These are phyloP conservation scores for Petunia hybrid DNA, from an alignment of 305 asterid genomes.

Conservation along the genomic window DNA sequence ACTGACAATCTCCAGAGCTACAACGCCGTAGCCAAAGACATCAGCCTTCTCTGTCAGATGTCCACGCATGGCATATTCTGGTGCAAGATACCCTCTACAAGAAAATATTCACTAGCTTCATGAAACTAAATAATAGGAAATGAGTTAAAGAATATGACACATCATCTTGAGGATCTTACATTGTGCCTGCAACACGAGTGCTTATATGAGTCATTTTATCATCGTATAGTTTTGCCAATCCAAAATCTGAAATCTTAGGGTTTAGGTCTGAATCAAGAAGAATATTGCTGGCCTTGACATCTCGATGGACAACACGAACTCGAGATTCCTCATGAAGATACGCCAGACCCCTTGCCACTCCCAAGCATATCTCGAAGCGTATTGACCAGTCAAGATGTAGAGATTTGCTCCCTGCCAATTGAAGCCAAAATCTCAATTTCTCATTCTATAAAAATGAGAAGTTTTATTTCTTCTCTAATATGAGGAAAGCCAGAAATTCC, in stretches of 20 bases:
- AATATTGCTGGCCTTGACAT: slow-evolving; percentile 87
- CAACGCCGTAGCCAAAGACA: slow-evolving; percentile 79
- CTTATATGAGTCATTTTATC: slow-evolving; percentile 82
- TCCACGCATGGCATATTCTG: slow-evolving; percentile 90
- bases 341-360: slow-evolving; percentile 79
- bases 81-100: slow-evolving; percentile 85
- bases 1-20: slow-evolving; percentile 70
- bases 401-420: slow-evolving; percentile 48
- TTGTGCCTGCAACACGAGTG: slow-evolving; percentile 84
- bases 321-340: slow-evolving; percentile 90
- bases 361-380: slow-evolving; percentile 75
- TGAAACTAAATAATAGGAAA: neutral
- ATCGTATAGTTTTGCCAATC: slow-evolving; percentile 82
- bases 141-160: neutral
- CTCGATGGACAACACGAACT: slow-evolving; percentile 79
- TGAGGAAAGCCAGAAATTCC: neutral
- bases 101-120: neutral
- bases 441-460: neutral
- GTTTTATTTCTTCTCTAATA: neutral
- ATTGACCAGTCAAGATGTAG: slow-evolving; percentile 67
- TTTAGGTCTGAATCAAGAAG: slow-evolving; percentile 69
- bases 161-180: slow-evolving; percentile 52
- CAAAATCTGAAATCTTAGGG: slow-evolving; percentile 84
- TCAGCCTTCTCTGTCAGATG: slow-evolving; percentile 86
- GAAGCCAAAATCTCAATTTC: slow-evolving; percentile 28